Evolutionary conservation across 2,329 filamentous ascomycete species (phyloP).

Genomic region (Ophiostoma novo-ulmi): DNA sequence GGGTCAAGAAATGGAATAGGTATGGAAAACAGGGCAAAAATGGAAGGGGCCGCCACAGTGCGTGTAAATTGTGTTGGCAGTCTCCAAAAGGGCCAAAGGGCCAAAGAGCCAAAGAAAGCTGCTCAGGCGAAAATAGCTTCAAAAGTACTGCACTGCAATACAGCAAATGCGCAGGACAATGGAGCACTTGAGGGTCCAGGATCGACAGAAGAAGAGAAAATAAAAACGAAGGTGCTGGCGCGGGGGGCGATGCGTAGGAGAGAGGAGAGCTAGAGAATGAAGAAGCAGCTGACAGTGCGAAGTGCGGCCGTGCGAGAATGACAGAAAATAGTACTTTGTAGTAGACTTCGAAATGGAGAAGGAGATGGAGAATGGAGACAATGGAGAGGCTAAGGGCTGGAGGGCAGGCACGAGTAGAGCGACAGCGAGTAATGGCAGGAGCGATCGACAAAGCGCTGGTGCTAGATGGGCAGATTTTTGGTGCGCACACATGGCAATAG

Average conservation of each 20-base stretch:
- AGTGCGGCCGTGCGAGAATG: background rate
- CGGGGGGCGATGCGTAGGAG: background rate
- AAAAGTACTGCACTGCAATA: background rate
- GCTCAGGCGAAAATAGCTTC: background rate
- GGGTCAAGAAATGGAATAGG: background rate
- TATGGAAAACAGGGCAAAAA: background rate
- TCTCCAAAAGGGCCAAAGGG: background rate
- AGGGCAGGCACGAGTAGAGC: background rate
- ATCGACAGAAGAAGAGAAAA: background rate
- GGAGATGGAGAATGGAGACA: background rate
- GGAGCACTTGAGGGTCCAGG: no score
- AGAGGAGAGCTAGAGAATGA: no score
- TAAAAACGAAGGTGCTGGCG: background rate
- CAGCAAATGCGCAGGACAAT: no score
- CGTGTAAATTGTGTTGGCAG: background rate
- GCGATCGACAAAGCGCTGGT: background rate
- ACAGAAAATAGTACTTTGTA: background rate
- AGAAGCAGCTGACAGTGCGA: background rate
- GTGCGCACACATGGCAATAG: background rate
- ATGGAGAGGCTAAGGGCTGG: background rate
- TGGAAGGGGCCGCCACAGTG: background rate
- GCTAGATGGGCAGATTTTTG: no score
- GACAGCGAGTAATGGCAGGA: background rate
- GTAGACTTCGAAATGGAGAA: background rate
- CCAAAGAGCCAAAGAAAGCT: background rate